Base-by-base conservation (phyloP, 805 yeast genomes). In the Teunomyces cretensis region DNA sequence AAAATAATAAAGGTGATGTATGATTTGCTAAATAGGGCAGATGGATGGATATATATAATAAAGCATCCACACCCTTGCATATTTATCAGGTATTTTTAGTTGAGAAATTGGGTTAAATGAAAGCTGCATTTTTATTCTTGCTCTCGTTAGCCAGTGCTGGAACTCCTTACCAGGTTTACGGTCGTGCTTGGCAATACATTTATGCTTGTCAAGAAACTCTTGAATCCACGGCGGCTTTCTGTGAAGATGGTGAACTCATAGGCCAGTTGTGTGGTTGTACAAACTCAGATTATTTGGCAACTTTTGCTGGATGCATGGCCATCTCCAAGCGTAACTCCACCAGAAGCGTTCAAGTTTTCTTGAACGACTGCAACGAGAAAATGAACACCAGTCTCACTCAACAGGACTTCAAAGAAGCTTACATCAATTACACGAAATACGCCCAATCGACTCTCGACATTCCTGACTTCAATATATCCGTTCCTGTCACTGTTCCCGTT, bases 261-360 rank as follows among this genome's bases (percentile, higher is more conserved):
- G 26, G 28, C 14, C 26, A 19, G 22, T 8, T 3, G 8, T 67
- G 70, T 45, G 33, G 48, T 22, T 68, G 72, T 49, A 40, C 33
- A 12, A 57, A 62, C 39, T 39, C 50, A 15, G 50, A 60, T 31
- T 63, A 62, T 3, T 50, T 62, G 44, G 68, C 72, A 13, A 56
- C 70, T 4, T 47, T 64, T 40, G 57, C 63, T 30, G 67, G 66
- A 13, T 69, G 74, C 43, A 50, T 55, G 32, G 41, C 30, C 6
- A 14, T 16, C 4, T 32, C 8, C 7, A 26, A 26, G 24, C n/a
- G 41, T n/a, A 38, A 38, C n/a, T 9, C 32, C 2, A 22, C 32
- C 13, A 14, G 16, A 12, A 5, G 6, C 24, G 14, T 37, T 22
- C 11, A 26, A 37, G 9, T 12, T 32, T 35, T 28, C 13, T 28